Evolutionary conservation across 805 yeast species (phyloP).

Genomic region (Candida tibetensis): DNA sequence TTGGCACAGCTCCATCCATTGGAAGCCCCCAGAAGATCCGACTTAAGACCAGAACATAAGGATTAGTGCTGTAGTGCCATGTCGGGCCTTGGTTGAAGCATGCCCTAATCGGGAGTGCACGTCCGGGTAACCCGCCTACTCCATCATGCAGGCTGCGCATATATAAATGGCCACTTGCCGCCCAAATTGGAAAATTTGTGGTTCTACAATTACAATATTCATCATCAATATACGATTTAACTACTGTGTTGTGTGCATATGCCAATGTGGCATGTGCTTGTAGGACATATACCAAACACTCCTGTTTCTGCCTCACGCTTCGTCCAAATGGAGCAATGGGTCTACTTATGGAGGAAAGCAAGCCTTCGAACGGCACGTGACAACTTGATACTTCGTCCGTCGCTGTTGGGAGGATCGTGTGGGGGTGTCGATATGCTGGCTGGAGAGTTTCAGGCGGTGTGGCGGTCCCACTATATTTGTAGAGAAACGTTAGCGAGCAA

Average conservation of each 20-base stretch:
- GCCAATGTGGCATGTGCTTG: not conserved
- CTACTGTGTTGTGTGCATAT: not conserved
- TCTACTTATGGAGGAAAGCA: constrained; percentile 61
- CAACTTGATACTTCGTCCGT: constrained; percentile 49
- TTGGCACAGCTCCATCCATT: constrained; percentile 85
- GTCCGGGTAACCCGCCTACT: constrained; percentile 10
- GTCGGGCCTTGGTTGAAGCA: not conserved
- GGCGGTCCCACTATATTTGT: no score
- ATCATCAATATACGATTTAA: no score
- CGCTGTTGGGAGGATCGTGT: constrained; percentile 48
- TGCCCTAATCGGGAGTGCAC: no score
- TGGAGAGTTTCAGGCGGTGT: no score
- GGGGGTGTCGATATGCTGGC: no score
- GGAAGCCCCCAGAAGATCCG: constrained; percentile 86
- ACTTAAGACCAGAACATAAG: constrained; percentile 77
- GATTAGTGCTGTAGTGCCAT: not conserved
- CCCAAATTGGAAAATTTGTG: not conserved
- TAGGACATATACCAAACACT: no score
- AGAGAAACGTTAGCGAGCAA: no score
- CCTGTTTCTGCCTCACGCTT: constrained; percentile 65
- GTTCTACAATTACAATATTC: no score
- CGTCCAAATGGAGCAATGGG: constrained; percentile 52
- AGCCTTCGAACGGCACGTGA: constrained; percentile 40
- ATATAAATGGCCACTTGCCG: not conserved
- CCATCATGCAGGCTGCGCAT: no score